These are phyloP conservation scores for Punica granatum DNA, from an alignment of 345 rosid genomes.

Conservation along the genomic window DNA sequence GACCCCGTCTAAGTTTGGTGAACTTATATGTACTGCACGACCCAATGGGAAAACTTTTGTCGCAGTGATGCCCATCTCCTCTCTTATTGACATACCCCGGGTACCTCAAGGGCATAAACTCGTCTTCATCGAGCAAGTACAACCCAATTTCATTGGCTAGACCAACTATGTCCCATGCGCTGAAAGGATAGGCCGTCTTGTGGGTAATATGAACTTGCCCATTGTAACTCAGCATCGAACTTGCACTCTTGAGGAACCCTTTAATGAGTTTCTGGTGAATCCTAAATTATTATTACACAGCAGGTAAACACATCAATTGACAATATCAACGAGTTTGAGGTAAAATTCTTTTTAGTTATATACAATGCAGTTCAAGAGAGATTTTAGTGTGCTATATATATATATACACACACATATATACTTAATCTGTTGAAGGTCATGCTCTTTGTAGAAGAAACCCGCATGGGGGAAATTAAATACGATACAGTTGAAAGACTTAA, in stretches of 20 bases:
- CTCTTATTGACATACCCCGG: constrained; percentile 44
- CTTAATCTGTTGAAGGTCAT: no score
- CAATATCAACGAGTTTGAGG: background rate
- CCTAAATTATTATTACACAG: constrained; percentile 10
- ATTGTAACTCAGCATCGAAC: constrained; percentile 20
- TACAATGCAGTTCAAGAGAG: no score
- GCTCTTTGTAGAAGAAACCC: constrained; percentile 6
- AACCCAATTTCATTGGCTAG: no score
- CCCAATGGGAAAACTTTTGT: constrained; percentile 30
- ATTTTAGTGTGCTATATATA: no score
- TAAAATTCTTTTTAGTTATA: no score
- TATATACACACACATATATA: no score
- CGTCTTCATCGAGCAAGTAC: no score
- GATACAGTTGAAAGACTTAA: constrained; percentile 15
- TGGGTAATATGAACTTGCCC: constrained; percentile 55
- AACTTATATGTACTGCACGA: constrained; percentile 33
- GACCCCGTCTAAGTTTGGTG: no score
- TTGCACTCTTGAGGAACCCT: constrained; percentile 41
- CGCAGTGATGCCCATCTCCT: constrained; percentile 24
- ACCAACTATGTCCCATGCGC: no score
- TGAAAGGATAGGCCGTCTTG: constrained; percentile 38
- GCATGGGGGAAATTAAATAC: constrained; percentile 30
- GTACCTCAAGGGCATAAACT: constrained; percentile 34
- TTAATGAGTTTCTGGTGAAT: constrained; percentile 26
- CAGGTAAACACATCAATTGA: background rate